Base-by-base conservation (phyloP, 164 flowering plant species). In the Dillenia turbinata region DNA sequence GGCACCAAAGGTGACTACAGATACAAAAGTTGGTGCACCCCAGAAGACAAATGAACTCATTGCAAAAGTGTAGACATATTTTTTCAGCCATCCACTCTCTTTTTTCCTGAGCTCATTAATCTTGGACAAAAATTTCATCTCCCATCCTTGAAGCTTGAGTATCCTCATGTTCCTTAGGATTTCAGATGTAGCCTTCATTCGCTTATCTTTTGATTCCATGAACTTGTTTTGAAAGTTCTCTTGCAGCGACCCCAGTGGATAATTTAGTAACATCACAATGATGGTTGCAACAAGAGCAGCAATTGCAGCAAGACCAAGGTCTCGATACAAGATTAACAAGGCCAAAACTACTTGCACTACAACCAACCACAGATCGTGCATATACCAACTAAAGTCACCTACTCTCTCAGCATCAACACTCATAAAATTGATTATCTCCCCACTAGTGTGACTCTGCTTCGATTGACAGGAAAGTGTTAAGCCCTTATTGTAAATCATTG, bases 81-180 rank as follows among this genome's bases (percentile, higher is more conserved):
- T 89, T 54, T 66, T 78, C 67, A 89, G 64, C 89, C 91, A 85
- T 15, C 72, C 83, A 17, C 61, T n/a, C 67, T 89, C 96, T 15
- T 22, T 60, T 16, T 81, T 66, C 60, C 91, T 72, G 13, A 82
- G 83, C 16, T 80, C 82, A 5, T 49, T 5, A 56, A 89, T 75
- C 64, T 75, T 85, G 0, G 83, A 80, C 68, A 85, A 62, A 66
- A 85, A 87, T 75, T 75, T 87, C 84, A 80, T 75, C 65, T 89
- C 92, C 92, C 96, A 89, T 10, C 77, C 90, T 57, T 87, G 92
- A 56, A 89, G 84, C 72, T 89, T 89, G 61, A 89, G 84, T 62
- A 89, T 83, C 57, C 88, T 87, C 96, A 89, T 87, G 74, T 85
- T 87, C 75, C 83, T 78, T 49, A 87, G 71, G 11, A 81, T 72